Base-by-base conservation (phyloP, 78 protist genomes). In the Mastigamoeba balamuthi region DNA sequence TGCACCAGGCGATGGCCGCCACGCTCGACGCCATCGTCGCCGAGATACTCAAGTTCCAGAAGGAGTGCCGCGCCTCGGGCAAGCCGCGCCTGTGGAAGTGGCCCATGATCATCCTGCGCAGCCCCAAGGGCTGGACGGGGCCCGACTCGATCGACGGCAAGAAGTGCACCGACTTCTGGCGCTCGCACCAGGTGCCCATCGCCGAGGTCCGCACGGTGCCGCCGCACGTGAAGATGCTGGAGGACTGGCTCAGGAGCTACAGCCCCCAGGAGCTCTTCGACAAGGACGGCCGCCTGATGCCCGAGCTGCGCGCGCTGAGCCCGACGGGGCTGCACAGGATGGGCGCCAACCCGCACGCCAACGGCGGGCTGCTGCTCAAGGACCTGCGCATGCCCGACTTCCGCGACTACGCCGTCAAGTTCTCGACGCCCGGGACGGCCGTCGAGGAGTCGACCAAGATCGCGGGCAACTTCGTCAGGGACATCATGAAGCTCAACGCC, bases 81-180 rank as follows among this genome's bases (percentile, higher is more conserved):
- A n/a, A n/a, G n/a, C n/a, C n/a, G n/a, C n/a, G n/a, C n/a, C n/a
- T n/a, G n/a, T n/a, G n/a, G n/a, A n/a, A 6, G 7, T 71, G 75
- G 75, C 75, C 75, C 17, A 36, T 71, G 64, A 40, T 71, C 36
- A 40, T 71, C 35, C 30, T 71, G 28, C 36, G 38, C 17, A 71
- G 43, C 10, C 75, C 75, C 64, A 71, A 71, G 52, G 75, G 75
- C 4, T 71, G 75, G 75, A 71, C 75, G 36, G 75, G 75, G 9
- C 75, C 75, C 25, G 27, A 2, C 25, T 41, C 6, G 6, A 33
- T 71, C 28, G 75, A 71, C 36, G 75, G 75, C n/a, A 40, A 40
- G 64, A 41, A 27, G 4, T 0, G 23, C 30, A 23, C 23, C 0
- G 75, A 40, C 29, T 33, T 37, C 44, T 71, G n/a, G n/a, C 58